phyloP scores from a whole-genome alignment of 2,329 filamentous ascomycete genomes.

The Helminthosporium solani region DNA sequence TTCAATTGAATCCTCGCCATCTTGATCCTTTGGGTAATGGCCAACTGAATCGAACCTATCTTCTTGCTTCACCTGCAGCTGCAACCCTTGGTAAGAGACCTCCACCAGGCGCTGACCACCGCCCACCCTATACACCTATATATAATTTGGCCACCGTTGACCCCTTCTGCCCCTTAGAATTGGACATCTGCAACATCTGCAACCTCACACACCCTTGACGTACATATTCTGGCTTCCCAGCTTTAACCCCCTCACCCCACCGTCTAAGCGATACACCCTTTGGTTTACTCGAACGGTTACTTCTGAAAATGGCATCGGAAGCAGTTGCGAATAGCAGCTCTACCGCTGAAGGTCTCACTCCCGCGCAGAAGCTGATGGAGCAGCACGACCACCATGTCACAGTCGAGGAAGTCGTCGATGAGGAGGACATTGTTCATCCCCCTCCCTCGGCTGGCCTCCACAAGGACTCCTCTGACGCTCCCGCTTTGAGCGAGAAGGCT shows the following conservation, averaged over 20 bases:
- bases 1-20: constrained; percentile 2
- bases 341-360: constrained; percentile 40
- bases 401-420: constrained; percentile 79
- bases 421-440: constrained; percentile 67
- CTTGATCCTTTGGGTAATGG: constrained; percentile 3
- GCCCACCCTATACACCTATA: too few species aligned
- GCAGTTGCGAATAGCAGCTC: constrained; percentile 32
- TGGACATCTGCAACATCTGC: neutral
- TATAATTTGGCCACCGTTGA: neutral
- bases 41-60: constrained; percentile 1
- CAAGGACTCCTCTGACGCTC: constrained; percentile 17
- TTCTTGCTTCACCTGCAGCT: neutral
- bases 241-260: constrained; percentile 26
- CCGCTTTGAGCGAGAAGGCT: constrained; percentile 60
- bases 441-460: constrained; percentile 50
- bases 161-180: neutral
- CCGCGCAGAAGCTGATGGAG: constrained; percentile 62
- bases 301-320: constrained; percentile 43
- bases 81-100: constrained; percentile 4
- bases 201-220: neutral
- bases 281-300: constrained; percentile 42
- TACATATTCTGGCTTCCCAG: constrained; percentile 26
- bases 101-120: neutral
- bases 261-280: constrained; percentile 39
- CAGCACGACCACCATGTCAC: constrained; percentile 67